phyloP scores from a whole-genome alignment of 805 yeast genomes.

The Kazachstania africana region DNA sequence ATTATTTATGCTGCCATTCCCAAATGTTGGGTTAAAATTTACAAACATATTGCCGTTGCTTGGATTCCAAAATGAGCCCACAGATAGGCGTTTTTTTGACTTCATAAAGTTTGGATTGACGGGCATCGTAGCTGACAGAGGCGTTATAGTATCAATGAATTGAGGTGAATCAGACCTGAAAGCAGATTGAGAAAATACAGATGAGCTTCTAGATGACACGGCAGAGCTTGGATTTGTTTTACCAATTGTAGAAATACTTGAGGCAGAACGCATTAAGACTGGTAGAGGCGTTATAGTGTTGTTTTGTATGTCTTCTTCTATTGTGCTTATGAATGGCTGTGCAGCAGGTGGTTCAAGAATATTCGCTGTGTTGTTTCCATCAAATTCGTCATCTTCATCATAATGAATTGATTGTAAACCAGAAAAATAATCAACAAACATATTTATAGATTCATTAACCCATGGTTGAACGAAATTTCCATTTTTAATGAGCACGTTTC shows the following conservation, averaged over 20 bases:
- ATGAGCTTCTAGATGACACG: constrained; percentile 5
- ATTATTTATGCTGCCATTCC: too few relatives aligned
- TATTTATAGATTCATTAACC: constrained; percentile 5
- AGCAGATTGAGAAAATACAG: constrained; percentile 4
- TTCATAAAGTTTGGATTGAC: too few relatives aligned
- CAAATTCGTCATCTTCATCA: constrained; percentile 1
- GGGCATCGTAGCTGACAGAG: constrained; percentile 2
- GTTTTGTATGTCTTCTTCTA: too few relatives aligned
- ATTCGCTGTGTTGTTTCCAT: background rate
- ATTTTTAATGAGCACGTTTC: background rate
- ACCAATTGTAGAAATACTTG: background rate
- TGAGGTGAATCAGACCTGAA: constrained; percentile 3
- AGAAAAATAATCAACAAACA: constrained; percentile 9
- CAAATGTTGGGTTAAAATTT: too few relatives aligned
- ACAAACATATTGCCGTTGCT: background rate
- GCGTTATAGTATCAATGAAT: constrained; percentile 5
- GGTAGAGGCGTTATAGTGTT: background rate
- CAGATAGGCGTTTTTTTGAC: too few relatives aligned
- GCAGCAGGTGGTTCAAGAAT: too few relatives aligned
- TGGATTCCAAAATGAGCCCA: too few relatives aligned
- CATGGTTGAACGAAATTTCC: constrained; percentile 5
- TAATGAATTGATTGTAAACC: constrained; percentile 6
- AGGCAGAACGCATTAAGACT: constrained; percentile 2
- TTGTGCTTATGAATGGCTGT: too few relatives aligned
- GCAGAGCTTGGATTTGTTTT: constrained; percentile 1